Evolutionary conservation across 441 rosid species (phyloP).

Genomic region (Populus hybrid): DNA sequence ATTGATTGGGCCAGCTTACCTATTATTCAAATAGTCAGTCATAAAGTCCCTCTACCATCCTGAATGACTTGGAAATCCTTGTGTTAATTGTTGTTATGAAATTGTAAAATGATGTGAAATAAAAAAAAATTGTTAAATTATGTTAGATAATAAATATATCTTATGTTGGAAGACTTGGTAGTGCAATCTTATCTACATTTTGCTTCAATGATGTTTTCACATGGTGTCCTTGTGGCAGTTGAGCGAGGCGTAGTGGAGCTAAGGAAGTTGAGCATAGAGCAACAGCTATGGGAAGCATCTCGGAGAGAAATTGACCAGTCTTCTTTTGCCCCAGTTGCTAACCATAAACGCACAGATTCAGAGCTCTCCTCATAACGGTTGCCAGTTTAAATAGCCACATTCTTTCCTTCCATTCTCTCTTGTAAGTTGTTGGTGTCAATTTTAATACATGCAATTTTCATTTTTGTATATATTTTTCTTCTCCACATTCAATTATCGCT

Average conservation of each 20-base stretch:
- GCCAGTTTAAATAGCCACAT: neutral
- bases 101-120: neutral
- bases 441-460: slow-evolving; percentile 4
- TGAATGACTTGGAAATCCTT: neutral
- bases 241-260: slow-evolving; percentile 84
- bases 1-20: neutral
- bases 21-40: neutral
- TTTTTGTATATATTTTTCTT: neutral
- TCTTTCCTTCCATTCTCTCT: neutral
- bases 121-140: neutral
- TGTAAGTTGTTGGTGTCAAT: slow-evolving; percentile 13
- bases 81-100: neutral
- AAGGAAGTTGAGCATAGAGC: slow-evolving; percentile 88
- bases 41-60: neutral
- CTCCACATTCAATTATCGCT: slow-evolving; percentile 1
- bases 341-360: slow-evolving; percentile 36
- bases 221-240: slow-evolving; percentile 39
- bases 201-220: neutral
- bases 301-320: slow-evolving; percentile 65
- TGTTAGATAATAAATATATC: too few relatives aligned
- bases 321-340: slow-evolving; percentile 18
- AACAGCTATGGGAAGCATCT: slow-evolving; percentile 95
- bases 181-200: neutral
- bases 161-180: neutral
- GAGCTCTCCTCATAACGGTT: slow-evolving; percentile 26